Evolutionary conservation across 1,284 basidiomycete genomes (phyloP).

Genomic region (Melanopsichium pennsylvanicum): DNA sequence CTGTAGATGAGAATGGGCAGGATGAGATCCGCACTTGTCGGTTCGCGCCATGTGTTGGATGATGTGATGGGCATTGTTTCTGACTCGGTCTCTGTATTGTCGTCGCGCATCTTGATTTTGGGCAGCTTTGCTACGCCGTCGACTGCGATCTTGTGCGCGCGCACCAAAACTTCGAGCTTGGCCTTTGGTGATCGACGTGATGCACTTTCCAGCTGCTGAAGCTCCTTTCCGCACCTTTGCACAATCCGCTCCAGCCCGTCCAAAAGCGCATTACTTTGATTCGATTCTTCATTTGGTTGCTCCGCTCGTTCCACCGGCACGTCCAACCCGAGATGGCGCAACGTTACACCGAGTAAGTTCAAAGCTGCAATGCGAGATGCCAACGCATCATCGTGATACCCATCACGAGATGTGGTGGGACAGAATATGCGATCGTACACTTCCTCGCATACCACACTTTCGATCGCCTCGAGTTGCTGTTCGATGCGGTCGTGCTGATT

Average conservation of each 20-base stretch:
- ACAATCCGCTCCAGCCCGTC: conserved; percentile 75
- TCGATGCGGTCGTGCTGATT: no score
- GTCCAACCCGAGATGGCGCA: conserved; percentile 85
- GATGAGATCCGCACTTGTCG: conserved; percentile 73
- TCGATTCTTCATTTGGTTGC: conserved; percentile 4
- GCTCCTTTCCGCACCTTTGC: conserved; percentile 78
- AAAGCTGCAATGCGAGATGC: conserved; percentile 86
- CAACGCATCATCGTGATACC: conserved; percentile 84
- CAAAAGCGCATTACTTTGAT: conserved; percentile 66
- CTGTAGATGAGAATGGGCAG: conserved; percentile 88
- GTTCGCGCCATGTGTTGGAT: background rate
- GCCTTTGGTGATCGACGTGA: conserved; percentile 75
- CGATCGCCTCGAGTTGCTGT: conserved; percentile 74
- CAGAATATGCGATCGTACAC: conserved; percentile 78
- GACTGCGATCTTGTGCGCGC: conserved; percentile 82
- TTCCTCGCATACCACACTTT: conserved; percentile 74
- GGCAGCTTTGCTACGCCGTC: conserved; percentile 68
- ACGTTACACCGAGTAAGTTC: conserved; percentile 83
- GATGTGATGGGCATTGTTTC: background rate
- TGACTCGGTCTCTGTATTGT: conserved; percentile 3
- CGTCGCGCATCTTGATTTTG: conserved; percentile 28
- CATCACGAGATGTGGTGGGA: conserved; percentile 77
- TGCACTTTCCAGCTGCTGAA: conserved; percentile 74
- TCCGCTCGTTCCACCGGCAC: conserved; percentile 68
- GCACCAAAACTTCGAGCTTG: conserved; percentile 81